Base-by-base conservation (phyloP, 371 early-diverging fungal species). In the Mucor irregularis region DNA sequence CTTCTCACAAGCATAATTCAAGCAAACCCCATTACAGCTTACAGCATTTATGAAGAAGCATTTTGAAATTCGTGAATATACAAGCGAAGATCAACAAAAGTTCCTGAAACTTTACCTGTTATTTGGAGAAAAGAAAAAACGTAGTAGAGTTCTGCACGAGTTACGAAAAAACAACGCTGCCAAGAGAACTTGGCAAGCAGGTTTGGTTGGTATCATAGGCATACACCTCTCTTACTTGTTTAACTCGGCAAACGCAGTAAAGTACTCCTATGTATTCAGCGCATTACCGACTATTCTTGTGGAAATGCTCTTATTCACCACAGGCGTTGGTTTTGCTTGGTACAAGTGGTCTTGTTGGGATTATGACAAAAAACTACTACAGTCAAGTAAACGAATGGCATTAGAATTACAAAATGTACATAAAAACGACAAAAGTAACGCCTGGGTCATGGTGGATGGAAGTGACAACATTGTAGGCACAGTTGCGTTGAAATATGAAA, bases 361-460 rank as follows among this genome's bases (percentile, higher is more conserved):
- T 25, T 62, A 63, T 19, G 37, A 54, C 21, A 19, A 39, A 2
- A 29, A 45, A 9, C 30, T 61, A 7, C 22, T 13, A 25, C 46
- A 52, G 21, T 14, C 40, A 0, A 38, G 46, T 16, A 39, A 55
- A 8, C 33, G 19, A 10, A 54, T 61, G 38, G 50, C 31, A 2
- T 30, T 21, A 11, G 53, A 38, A 35, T 42, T 56, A 22, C n/a
- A 28, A 8, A 5, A 4, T 8, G 44, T 56, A 40, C 21, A 49
- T 30, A 62, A 49, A 21, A 53, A 39, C 13, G 33, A 49, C 34
- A 68, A 72, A 40, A 76, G 64, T 25, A 57, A 60, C 34, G 61
- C 58, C 0, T 76, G 77, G 77, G 64, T 76, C 5, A 68, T 71
- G 71, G 65, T 59, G 16, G 49, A 58, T n/a, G 31, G 40, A 5